Conservation (phyloP, 2,329 filamentous ascomycete genomes). For the Cercospora sp. region DNA sequence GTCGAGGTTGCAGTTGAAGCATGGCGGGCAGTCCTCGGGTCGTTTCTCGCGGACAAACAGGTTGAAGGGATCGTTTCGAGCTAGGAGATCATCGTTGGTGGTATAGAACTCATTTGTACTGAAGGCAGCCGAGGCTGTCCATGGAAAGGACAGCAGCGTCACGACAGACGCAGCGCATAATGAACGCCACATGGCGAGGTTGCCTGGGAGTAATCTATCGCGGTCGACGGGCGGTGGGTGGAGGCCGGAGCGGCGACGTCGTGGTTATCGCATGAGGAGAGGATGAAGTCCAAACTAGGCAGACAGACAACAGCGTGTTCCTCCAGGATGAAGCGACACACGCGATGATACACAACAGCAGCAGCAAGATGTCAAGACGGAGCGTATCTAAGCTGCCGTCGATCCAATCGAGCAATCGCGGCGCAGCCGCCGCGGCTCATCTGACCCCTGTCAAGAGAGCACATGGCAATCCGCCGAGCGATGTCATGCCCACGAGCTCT, state of each 20-base stretch:
- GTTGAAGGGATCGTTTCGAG: slow-evolving; percentile 24
- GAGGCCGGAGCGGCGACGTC: neutral
- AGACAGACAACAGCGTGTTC: neutral
- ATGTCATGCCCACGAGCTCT: neutral
- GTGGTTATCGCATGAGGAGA: slow-evolving; percentile 3
- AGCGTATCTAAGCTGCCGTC: slow-evolving; percentile 1
- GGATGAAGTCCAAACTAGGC: neutral
- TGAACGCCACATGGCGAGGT: slow-evolving; percentile 33
- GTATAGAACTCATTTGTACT: slow-evolving; percentile 33
- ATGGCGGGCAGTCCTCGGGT: slow-evolving; percentile 76
- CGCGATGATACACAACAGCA: slow-evolving; percentile 6
- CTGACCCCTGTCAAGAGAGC: neutral
- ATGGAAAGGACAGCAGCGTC: slow-evolving; percentile 30
- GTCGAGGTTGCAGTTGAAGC: slow-evolving; percentile 97
- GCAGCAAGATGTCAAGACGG: neutral
- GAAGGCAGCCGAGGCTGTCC: slow-evolving; percentile 21
- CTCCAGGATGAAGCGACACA: slow-evolving; percentile 3
- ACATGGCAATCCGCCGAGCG: slow-evolving; percentile 1
- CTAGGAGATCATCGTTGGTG: slow-evolving; percentile 34
- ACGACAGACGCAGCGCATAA: slow-evolving; percentile 25
- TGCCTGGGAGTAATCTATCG: neutral
- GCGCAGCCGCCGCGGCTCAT: slow-evolving; percentile 1
- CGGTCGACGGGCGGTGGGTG: neutral
- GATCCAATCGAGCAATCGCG: slow-evolving; percentile 5
- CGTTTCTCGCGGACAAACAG: slow-evolving; percentile 66